These are phyloP conservation scores for Candida pseudoviswanathii DNA, from an alignment of 1,139 yeast genomes.

Conservation along the genomic window DNA sequence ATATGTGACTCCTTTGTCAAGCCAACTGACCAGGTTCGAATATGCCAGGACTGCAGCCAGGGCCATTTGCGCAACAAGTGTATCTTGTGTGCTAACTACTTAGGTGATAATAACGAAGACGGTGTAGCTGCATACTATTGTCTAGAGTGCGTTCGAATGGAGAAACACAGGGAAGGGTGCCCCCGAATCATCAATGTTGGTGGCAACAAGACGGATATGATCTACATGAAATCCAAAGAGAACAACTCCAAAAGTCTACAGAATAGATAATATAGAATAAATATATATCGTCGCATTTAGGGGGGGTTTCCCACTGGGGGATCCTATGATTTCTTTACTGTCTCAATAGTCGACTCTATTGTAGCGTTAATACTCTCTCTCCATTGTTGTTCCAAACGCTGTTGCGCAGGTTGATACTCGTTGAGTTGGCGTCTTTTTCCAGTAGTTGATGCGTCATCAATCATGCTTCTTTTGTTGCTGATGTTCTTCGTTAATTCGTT, in stretches of 20 bases:
- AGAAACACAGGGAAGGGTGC: slow-evolving; percentile 90
- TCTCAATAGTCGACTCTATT: slow-evolving; percentile 35
- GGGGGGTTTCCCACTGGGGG: no score
- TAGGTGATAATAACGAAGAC: slow-evolving; percentile 44
- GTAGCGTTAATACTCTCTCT: slow-evolving; percentile 39
- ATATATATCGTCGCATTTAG: not conserved
- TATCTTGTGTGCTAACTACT: slow-evolving; percentile 65
- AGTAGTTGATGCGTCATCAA: slow-evolving; percentile 30
- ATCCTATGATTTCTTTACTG: slow-evolving; percentile 1
- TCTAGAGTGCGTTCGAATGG: slow-evolving; percentile 78
- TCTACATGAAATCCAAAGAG: slow-evolving; percentile 50
- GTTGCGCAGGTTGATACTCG: slow-evolving; percentile 38
- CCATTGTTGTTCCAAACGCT: slow-evolving; percentile 40
- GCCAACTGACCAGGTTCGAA: slow-evolving; percentile 68
- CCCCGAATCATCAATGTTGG: slow-evolving; percentile 85
- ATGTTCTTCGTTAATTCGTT: slow-evolving; percentile 13
- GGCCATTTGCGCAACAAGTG: slow-evolving; percentile 70
- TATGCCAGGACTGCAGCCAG: slow-evolving; percentile 85
- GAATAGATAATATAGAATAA: not conserved
- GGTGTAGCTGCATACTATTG: slow-evolving; percentile 79
- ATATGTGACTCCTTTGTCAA: slow-evolving; percentile 85
- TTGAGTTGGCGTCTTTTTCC: slow-evolving; percentile 37
- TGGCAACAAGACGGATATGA: slow-evolving; percentile 67
- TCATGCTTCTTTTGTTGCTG: slow-evolving; percentile 30
- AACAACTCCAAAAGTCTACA: slow-evolving; percentile 4